phyloP scores from a whole-genome alignment of 306 rosid genomes.

The Cucumis cinereus region DNA sequence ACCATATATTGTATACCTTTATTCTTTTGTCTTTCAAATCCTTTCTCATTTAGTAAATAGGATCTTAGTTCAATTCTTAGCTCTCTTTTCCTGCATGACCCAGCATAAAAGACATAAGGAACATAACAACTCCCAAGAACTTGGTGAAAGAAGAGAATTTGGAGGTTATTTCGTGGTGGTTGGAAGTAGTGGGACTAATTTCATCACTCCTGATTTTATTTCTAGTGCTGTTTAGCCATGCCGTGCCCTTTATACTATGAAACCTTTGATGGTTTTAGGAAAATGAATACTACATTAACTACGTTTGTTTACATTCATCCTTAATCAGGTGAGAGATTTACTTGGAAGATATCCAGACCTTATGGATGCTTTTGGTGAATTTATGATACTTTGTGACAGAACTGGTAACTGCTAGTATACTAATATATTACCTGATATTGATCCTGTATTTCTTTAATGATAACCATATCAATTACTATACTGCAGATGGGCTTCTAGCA shows the following conservation, averaged over 20 bases:
- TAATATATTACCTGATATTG: neutral
- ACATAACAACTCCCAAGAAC: neutral
- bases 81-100: neutral
- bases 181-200: neutral
- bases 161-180: neutral
- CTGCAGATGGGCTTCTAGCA: conserved; percentile 97
- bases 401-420: conserved; percentile 40
- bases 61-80: neutral
- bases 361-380: conserved; percentile 82
- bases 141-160: neutral
- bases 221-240: neutral
- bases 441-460: neutral
- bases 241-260: neutral
- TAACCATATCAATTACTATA: neutral
- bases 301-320: conserved; percentile 8
- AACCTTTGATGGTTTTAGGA: neutral
- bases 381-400: conserved; percentile 80
- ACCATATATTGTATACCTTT: neutral
- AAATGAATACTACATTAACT: conserved; percentile 2
- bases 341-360: conserved; percentile 88
- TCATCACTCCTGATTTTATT: neutral
- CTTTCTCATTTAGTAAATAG: neutral
- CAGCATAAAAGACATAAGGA: neutral
- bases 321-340: conserved; percentile 68
- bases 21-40: neutral